A percentile compares a stretch with the other conserved stretches of the same genome.
Conservation (phyloP, 225 moss, liverwort and hornwort genomes). For the Pseudisothecium myosuroides region DNA sequence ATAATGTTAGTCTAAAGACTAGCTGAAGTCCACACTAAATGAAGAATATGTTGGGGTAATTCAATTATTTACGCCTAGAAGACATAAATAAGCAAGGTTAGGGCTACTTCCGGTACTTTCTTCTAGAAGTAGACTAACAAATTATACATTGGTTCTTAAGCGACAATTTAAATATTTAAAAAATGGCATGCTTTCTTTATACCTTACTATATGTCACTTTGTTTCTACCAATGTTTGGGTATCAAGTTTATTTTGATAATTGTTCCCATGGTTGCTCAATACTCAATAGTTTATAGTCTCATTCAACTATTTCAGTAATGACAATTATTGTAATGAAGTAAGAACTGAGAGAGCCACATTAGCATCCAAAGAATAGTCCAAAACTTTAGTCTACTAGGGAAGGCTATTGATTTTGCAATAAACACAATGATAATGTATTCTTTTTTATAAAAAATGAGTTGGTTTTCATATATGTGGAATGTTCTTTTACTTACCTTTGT, state of each 20-base stretch:
- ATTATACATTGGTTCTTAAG: background rate
- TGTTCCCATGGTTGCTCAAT: background rate
- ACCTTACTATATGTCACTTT: background rate
- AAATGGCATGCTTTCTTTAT: background rate
- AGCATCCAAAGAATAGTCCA: background rate
- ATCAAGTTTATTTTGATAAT: background rate
- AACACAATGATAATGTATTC: accelerated
- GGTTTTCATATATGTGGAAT: background rate
- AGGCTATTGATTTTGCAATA: background rate
- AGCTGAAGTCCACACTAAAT: no score
- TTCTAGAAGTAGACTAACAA: background rate
- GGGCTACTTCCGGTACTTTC: accelerated
- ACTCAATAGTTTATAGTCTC: background rate
- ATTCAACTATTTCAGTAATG: background rate
- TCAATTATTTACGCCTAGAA: background rate
- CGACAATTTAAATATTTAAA: background rate
- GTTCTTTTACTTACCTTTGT: background rate
- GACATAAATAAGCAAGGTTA: background rate
- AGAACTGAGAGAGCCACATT: background rate
- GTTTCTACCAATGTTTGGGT: background rate
- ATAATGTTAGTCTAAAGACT: background rate
- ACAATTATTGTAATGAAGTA: background rate
- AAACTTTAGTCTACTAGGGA: accelerated
- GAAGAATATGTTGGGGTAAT: background rate
- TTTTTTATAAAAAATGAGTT: background rate